Percentiles rank a stretch among this genome's conserved stretches.
phyloP scores from a whole-genome alignment of 2,329 filamentous ascomycete genomes.

The Arachnomyces sp. region DNA sequence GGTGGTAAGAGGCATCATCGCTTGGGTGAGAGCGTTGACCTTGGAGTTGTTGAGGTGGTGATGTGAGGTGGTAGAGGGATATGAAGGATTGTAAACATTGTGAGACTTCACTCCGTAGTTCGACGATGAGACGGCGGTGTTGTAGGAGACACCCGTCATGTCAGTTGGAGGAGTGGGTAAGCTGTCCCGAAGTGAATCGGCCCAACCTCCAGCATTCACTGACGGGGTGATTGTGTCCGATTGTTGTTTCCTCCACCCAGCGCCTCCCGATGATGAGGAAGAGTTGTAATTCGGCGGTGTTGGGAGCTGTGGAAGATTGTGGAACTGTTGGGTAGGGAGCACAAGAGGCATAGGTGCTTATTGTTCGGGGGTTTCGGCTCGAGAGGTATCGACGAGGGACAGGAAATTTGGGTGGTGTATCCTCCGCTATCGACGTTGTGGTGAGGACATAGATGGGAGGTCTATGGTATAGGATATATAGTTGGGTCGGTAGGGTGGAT shows the following conservation, averaged over 20 bases:
- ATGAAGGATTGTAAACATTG: conserved; percentile 19
- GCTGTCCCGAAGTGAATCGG: conserved; percentile 32
- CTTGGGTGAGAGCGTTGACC: conserved; percentile 16
- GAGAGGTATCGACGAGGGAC: no score
- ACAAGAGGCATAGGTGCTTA: no score
- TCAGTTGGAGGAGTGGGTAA: conserved; percentile 34
- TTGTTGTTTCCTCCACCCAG: conserved; percentile 9
- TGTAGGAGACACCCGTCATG: conserved; percentile 35
- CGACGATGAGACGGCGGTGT: conserved; percentile 22
- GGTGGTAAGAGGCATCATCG: conserved; percentile 11
- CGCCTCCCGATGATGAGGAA: no score
- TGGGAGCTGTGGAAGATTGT: no score
- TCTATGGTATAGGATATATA: no score
- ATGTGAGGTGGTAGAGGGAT: conserved; percentile 14
- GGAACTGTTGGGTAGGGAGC: no score
- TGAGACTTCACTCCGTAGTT: conserved; percentile 25
- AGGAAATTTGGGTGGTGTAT: no score
- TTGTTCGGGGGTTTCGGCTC: no score
- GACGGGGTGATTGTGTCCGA: conserved; percentile 8
- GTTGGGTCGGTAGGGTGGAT: no score
- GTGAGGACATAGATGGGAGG: no score
- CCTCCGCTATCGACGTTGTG: no score
- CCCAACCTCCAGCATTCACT: conserved; percentile 20
- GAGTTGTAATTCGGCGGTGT: no score
- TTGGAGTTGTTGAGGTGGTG: conserved; percentile 15